Percentiles rank a stretch among this genome's conserved stretches.
Evolutionary conservation across 805 yeast genomes (phyloP).

Genomic region (Sungouiella blattae): DNA sequence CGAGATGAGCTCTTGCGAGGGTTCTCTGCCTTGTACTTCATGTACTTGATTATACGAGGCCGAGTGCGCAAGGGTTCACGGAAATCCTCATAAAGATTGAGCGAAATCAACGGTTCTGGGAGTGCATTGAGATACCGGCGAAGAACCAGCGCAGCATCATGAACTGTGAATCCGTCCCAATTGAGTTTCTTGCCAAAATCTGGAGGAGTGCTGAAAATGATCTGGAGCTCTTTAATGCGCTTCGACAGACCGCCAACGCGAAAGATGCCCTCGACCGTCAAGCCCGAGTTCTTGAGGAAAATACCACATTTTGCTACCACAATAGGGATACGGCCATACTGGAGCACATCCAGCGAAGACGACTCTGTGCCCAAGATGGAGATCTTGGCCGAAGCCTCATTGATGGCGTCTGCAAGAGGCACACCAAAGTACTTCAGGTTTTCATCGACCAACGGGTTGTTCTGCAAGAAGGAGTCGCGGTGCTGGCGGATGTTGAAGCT

Average conservation of each 20-base stretch:
- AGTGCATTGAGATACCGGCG: constrained; percentile 82
- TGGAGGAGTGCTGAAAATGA: constrained; percentile 81
- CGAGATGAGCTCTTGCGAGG: constrained; percentile 20
- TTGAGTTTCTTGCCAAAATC: constrained; percentile 80
- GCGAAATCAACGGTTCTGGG: constrained; percentile 90
- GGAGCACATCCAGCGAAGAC: constrained; percentile 38
- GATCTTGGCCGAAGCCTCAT: constrained; percentile 74
- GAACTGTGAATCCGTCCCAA: constrained; percentile 95
- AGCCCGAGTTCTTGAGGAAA: constrained; percentile 70
- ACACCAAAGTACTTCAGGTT: constrained; percentile 73
- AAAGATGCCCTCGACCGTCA: constrained; percentile 85
- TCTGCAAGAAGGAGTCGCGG: constrained; percentile 48
- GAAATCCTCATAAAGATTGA: constrained; percentile 69
- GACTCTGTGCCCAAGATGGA: constrained; percentile 51
- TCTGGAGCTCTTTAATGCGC: constrained; percentile 81
- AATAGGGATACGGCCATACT: constrained; percentile 86
- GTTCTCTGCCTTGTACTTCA: constrained; percentile 54
- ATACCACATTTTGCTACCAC: constrained; percentile 96
- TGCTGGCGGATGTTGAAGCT: constrained; percentile 37
- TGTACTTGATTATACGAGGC: constrained; percentile 62
- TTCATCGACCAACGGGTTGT: constrained; percentile 41
- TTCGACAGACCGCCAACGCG: constrained; percentile 89
- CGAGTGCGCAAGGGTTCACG: constrained; percentile 68
- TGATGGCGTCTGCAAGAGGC: constrained; percentile 64
- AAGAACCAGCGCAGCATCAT: constrained; percentile 90